phyloP scores from a whole-genome alignment of 2,329 filamentous ascomycete genomes.

The Tolypocladium inflatum region DNA sequence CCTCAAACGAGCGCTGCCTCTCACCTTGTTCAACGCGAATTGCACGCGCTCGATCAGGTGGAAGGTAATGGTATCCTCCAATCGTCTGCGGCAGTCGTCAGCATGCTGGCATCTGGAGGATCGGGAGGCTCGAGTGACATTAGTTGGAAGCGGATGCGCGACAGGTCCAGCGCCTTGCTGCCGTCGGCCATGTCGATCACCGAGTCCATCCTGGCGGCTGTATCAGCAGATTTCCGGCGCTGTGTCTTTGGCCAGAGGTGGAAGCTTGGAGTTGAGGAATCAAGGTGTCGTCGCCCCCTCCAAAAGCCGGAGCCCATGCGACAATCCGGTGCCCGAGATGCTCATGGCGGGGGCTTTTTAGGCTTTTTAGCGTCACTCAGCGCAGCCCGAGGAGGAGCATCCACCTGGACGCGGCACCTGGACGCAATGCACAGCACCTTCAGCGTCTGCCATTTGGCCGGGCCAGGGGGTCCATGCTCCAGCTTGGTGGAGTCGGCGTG shows the following conservation, averaged over 20 bases:
- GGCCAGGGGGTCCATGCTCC: background rate
- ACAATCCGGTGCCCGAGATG: background rate
- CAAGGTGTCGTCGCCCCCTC: background rate
- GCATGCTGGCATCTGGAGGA: constrained; percentile 1
- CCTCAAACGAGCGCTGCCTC: background rate
- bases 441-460: background rate
- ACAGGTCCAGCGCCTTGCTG: constrained; percentile 76
- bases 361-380: background rate
- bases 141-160: constrained; percentile 86
- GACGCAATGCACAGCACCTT: background rate
- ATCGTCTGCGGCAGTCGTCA: constrained; percentile 49
- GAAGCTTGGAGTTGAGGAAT: background rate
- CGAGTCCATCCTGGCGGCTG: constrained; percentile 61
- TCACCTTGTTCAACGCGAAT: constrained; percentile 70
- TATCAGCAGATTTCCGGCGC: background rate
- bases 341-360: background rate
- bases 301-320: background rate
- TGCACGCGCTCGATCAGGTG: constrained; percentile 97
- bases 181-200: constrained; percentile 82
- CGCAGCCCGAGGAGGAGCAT: background rate
- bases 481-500: background rate
- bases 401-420: background rate
- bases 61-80: constrained; percentile 97
- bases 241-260: background rate
- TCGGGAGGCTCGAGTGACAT: constrained; percentile 51